Evolutionary conservation across 345 rosid species (phyloP).

Genomic region (Cardamine resedifolia): DNA sequence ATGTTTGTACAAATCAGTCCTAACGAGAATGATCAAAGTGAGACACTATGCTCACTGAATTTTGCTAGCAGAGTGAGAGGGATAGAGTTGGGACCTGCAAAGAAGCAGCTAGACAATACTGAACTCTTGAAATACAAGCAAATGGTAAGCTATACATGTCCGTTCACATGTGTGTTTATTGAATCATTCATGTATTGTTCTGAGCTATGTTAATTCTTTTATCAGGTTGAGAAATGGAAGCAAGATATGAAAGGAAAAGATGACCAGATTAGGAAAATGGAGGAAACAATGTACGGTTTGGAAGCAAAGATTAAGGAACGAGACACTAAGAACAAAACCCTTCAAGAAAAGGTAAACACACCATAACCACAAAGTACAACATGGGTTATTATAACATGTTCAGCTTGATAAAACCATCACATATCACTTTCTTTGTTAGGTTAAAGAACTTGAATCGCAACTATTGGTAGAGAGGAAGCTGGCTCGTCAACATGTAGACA

Average conservation of each 20-base stretch:
- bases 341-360: constrained; percentile 78
- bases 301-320: constrained; percentile 78
- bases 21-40: constrained; percentile 71
- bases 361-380: constrained; percentile 10
- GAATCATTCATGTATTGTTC: background rate
- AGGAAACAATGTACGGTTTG: constrained; percentile 64
- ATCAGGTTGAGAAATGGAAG: constrained; percentile 62
- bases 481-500: constrained; percentile 92
- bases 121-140: constrained; percentile 85
- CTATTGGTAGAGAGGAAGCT: constrained; percentile 89
- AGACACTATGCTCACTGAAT: constrained; percentile 88
- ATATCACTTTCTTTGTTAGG: constrained; percentile 42
- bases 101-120: constrained; percentile 73
- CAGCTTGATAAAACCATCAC: constrained; percentile 5
- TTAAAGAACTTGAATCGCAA: constrained; percentile 88
- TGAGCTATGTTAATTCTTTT: background rate
- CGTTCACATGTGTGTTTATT: constrained; percentile 1
- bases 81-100: constrained; percentile 92
- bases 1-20: constrained; percentile 99
- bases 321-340: constrained; percentile 66
- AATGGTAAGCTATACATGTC: constrained; percentile 50
- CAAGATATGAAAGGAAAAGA: constrained; percentile 89
- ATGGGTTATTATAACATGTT: background rate
- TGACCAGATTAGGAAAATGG: constrained; percentile 80
- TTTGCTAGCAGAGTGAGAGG: constrained; percentile 96